Evolutionary conservation across 257 asterid species (phyloP).

Genomic region (Echium plantagineum): DNA sequence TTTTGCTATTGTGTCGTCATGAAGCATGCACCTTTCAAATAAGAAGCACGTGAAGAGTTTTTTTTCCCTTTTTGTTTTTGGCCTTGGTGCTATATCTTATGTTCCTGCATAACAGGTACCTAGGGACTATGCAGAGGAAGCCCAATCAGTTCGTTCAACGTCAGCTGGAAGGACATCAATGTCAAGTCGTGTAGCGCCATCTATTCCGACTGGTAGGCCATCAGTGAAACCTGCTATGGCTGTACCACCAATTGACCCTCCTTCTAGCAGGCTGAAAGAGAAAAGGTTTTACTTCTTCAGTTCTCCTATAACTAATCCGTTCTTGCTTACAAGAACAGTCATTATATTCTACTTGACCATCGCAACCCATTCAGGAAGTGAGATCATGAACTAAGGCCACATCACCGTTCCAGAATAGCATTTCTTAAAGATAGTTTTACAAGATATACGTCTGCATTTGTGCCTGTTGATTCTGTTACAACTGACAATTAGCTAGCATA

Average conservation of each 20-base stretch:
- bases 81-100: background rate
- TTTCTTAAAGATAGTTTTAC: background rate
- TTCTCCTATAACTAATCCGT: background rate
- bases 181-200: conserved; percentile 42
- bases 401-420: background rate
- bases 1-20: background rate
- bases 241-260: conserved; percentile 67
- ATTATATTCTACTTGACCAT: background rate
- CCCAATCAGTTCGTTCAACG: conserved; percentile 50
- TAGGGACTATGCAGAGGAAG: conserved; percentile 42
- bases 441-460: too few species aligned
- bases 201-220: conserved; percentile 48
- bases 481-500: background rate
- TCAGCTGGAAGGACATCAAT: conserved; percentile 73
- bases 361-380: background rate
- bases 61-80: conserved; percentile 3
- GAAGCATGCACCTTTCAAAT: background rate
- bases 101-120: conserved; percentile 37
- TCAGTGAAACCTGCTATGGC: conserved; percentile 43
- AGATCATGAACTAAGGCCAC: background rate
- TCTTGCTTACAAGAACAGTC: too few species aligned
- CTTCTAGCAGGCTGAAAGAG: conserved; percentile 56
- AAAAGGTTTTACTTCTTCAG: conserved; percentile 46
- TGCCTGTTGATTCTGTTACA: background rate
- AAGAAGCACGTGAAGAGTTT: conserved; percentile 4